A percentile compares a stretch with the other conserved stretches of the same genome.
Evolutionary conservation across 2,329 filamentous ascomycete species (phyloP).

Genomic region (Epichloe hybrida): DNA sequence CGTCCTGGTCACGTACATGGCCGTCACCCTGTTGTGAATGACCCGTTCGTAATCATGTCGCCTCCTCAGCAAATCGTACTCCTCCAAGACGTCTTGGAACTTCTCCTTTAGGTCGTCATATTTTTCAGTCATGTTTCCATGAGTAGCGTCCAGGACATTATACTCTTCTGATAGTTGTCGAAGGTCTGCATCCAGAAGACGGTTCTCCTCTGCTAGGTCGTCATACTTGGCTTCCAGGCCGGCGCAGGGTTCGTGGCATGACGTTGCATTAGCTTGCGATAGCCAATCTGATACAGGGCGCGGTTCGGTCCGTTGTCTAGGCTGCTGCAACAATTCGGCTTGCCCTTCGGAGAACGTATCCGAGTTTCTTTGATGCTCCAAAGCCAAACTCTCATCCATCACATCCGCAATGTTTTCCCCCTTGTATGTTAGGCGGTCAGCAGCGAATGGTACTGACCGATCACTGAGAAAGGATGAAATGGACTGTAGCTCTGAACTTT

Average conservation of each 20-base stretch:
- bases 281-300: neutral
- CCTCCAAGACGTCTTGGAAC: neutral
- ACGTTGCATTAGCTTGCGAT: neutral
- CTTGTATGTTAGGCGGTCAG: neutral
- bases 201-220: neutral
- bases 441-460: neutral
- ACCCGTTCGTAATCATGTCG: neutral
- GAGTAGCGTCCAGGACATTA: neutral
- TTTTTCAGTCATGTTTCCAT: neutral
- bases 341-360: slow-evolving; percentile 1
- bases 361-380: neutral
- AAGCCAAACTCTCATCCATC: neutral
- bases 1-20: neutral
- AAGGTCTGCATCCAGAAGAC: neutral
- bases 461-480: neutral
- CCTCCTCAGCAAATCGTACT: neutral
- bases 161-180: neutral
- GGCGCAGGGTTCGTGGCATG: neutral
- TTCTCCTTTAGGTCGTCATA: neutral
- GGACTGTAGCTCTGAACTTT: neutral
- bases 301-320: neutral
- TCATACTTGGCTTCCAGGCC: neutral
- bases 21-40: neutral
- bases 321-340: neutral
- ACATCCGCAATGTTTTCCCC: neutral